phyloP scores from a whole-genome alignment of 305 asterid species.

The Fraxinus velutina region DNA sequence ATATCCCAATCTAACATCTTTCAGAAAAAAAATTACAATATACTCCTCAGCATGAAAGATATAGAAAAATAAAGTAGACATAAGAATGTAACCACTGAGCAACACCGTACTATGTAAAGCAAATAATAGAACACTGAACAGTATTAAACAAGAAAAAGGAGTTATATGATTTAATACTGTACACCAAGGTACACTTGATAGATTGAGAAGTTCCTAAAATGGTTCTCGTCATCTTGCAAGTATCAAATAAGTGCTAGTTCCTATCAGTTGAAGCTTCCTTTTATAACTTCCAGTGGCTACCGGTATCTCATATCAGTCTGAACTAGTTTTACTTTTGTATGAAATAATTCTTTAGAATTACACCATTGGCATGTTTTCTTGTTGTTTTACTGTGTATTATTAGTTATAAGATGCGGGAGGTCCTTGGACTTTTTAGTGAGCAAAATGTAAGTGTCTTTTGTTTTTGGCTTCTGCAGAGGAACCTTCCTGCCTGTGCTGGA shows the following conservation, averaged over 20 bases:
- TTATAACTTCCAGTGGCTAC: neutral
- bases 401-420: neutral
- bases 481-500: constrained; percentile 50
- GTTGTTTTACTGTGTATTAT: neutral
- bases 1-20: neutral
- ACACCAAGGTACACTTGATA: neutral
- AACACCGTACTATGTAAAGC: neutral
- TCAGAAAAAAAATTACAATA: neutral
- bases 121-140: neutral
- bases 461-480: constrained; percentile 56
- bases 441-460: neutral
- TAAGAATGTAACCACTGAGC: neutral
- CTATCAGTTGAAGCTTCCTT: neutral
- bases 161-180: neutral
- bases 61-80: neutral
- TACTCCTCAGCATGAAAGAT: neutral
- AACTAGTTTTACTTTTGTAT: neutral
- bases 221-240: neutral
- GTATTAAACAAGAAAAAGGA: neutral
- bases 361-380: neutral
- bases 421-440: neutral
- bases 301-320: neutral
- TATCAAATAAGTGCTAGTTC: neutral
- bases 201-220: neutral
- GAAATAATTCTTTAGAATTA: neutral